Evolutionary conservation across 176 grass and related monocot species (phyloP).

Genomic region (Cenchrus purpureus): DNA sequence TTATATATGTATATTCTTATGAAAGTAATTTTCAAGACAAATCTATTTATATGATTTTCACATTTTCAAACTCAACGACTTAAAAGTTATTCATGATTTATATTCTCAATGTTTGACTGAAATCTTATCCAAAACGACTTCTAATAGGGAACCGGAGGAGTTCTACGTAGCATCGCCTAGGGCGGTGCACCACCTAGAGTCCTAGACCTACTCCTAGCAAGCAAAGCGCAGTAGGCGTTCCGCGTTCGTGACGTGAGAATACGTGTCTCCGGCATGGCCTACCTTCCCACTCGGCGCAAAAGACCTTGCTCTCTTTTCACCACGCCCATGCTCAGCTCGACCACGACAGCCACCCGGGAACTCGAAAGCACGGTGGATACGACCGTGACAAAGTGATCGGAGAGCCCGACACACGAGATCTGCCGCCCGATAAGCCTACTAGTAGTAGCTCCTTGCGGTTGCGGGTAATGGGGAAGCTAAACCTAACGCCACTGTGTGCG

Average conservation of each 20-base stretch:
- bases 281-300: background rate
- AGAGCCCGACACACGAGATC: background rate
- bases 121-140: too few species aligned
- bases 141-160: too few species aligned
- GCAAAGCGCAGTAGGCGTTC: background rate
- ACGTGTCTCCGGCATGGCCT: too few species aligned
- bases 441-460: background rate
- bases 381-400: background rate
- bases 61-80: too few species aligned
- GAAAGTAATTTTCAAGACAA: too few species aligned
- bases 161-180: background rate
- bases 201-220: background rate
- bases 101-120: too few species aligned
- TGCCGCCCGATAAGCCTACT: constrained; percentile 5
- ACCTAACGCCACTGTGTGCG: constrained; percentile 10
- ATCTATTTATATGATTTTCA: too few species aligned
- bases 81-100: too few species aligned
- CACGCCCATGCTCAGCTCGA: background rate
- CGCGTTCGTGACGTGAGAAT: too few species aligned
- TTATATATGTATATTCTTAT: too few species aligned
- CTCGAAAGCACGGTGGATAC: background rate
- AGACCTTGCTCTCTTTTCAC: background rate
- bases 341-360: background rate
- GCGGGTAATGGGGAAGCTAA: background rate
- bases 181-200: background rate